Percentiles rank a stretch among this genome's conserved stretches.
These are phyloP conservation scores for Pichia terricola DNA, from an alignment of 1,139 yeast species.

Conservation along the genomic window DNA sequence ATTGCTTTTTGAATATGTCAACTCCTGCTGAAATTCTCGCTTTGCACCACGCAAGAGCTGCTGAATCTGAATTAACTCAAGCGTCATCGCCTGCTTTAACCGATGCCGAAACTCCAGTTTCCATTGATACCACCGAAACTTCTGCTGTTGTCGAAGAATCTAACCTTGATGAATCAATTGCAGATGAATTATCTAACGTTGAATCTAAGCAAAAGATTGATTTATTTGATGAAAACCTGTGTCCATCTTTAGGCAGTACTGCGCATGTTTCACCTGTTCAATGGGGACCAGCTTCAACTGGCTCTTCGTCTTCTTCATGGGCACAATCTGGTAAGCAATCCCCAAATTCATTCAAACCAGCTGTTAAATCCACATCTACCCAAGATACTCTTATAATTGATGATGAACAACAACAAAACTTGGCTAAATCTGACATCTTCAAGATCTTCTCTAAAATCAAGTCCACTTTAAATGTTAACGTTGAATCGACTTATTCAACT, in stretches of 20 bases:
- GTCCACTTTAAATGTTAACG: slow-evolving; percentile 51
- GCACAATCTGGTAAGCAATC: slow-evolving; percentile 7
- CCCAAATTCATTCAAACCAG: slow-evolving; percentile 23
- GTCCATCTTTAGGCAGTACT: slow-evolving; percentile 61
- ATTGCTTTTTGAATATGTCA: too few relatives aligned
- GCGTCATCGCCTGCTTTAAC: slow-evolving; percentile 12
- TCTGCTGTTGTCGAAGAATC: not conserved
- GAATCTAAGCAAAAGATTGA: slow-evolving; percentile 15
- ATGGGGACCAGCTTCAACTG: slow-evolving; percentile 21
- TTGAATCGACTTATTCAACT: slow-evolving; percentile 78
- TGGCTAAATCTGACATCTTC: slow-evolving; percentile 55
- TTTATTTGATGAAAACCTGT: slow-evolving; percentile 44
- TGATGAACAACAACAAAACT: slow-evolving; percentile 54
- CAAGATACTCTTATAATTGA: slow-evolving; percentile 71
- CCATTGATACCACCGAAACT: not conserved
- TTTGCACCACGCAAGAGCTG: slow-evolving; percentile 23
- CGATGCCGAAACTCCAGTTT: slow-evolving; percentile 9
- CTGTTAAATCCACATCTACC: slow-evolving; percentile 37
- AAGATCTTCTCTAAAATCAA: slow-evolving; percentile 56
- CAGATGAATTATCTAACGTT: slow-evolving; percentile 2
- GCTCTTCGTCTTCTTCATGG: slow-evolving; percentile 20
- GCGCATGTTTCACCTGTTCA: slow-evolving; percentile 24
- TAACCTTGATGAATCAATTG: slow-evolving; percentile 2
- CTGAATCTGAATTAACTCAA: slow-evolving; percentile 8
- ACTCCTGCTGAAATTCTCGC: slow-evolving; percentile 55